Evolutionary conservation across 2,329 filamentous ascomycete species (phyloP), one percentile per base, ranked within the genome.

Genomic region (Colletotrichum sp.): DNA sequence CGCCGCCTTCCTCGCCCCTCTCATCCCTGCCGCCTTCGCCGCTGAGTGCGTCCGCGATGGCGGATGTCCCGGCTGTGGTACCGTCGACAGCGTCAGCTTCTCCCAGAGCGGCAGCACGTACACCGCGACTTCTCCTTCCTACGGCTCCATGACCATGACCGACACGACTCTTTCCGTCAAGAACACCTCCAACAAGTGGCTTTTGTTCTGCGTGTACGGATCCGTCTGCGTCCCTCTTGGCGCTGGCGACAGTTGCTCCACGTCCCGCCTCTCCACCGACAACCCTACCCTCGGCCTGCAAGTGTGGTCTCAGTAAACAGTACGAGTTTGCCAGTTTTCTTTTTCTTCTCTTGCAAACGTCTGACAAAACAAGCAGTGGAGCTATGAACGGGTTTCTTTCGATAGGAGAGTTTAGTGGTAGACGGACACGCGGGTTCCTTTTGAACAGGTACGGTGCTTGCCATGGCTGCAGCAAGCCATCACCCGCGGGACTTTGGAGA

Each of bases 151-250:
- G 64, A 72, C 36, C 12, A 62, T 68, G 55, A 21, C 32, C 36
- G 55, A 62, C 18, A 62, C 15, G n/a, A 72, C 71, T 9, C 28
- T 72, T 9, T 52, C 71, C 5, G 71, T 72, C 55, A 28, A 68
- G 36, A 72, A 72, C 71, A 68, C 64, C 13, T 68, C 71, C n/a
- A 63, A 68, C 16, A 72, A 68, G 28, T 72, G 64, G 71, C 36
- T 68, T 2, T 16, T 72, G 52, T 60, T 68, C 71, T 68, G 71
- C 71, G 30, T 30, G 7, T 72, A 68, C 55, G 71, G 55, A 21
- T 60, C 63, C 16, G 18, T 60, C 16, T 72, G 71, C 8, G 55
- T 68, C 10, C 71, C 64, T 7, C 26, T 72, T 24, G 55, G 28
- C 26, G 71, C 64, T 26, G 71, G 71, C 26, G 64, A 72, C 8